Evolutionary conservation across 495 filamentous ascomycete species (phyloP).

Genomic region (Lophiotrema nucula): DNA sequence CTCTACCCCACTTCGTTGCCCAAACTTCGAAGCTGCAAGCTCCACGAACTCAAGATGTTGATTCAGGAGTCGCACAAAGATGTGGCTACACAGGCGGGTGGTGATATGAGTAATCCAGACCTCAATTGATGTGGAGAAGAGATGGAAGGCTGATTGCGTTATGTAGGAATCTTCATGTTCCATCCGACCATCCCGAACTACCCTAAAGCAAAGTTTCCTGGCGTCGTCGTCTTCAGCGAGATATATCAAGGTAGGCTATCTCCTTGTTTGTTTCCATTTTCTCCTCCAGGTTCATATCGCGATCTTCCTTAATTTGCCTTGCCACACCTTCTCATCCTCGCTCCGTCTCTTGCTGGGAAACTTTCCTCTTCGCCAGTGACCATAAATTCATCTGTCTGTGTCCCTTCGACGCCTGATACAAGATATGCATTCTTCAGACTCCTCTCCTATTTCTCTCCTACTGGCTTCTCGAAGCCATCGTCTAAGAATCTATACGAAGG

Average conservation of each 20-base stretch:
- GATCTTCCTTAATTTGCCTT: slow-evolving; percentile 2
- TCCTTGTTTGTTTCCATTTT: neutral
- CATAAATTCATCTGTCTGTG: neutral
- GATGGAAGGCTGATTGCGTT: no score
- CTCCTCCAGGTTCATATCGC: slow-evolving; percentile 1
- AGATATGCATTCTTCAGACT: neutral
- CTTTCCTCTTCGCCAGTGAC: no score
- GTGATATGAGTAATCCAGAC: slow-evolving; percentile 56
- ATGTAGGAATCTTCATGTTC: slow-evolving; percentile 84
- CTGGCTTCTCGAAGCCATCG: no score
- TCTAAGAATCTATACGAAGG: no score
- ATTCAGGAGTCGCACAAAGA: slow-evolving; percentile 66
- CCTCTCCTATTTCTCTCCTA: neutral
- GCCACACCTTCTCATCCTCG: neutral
- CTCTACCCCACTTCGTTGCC: no score
- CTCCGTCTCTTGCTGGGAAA: no score
- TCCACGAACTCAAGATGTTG: slow-evolving; percentile 53
- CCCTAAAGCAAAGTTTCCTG: slow-evolving; percentile 85
- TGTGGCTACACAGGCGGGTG: slow-evolving; percentile 65
- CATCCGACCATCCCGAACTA: slow-evolving; percentile 82
- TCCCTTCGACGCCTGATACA: no score
- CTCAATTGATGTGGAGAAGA: no score
- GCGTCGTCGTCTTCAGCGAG: slow-evolving; percentile 88
- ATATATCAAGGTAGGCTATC: slow-evolving; percentile 80
- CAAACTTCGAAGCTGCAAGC: no score